Conservation (phyloP, 1,284 basidiomycete genomes). For the Meira miltonrushii region DNA sequence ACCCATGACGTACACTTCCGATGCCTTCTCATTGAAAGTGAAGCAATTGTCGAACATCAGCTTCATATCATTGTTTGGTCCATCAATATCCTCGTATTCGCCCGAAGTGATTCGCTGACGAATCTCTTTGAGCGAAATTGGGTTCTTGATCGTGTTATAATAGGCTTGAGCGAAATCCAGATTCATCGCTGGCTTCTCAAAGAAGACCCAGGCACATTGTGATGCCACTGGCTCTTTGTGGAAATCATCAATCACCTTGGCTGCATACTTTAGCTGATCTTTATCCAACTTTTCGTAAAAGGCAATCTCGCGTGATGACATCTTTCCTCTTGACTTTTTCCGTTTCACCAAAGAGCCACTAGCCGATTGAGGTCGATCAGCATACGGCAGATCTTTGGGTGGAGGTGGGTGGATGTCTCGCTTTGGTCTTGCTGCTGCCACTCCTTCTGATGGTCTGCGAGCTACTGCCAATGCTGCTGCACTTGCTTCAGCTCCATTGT, state of each 20-base stretch:
- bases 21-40: conserved; percentile 81
- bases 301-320: conserved; percentile 54
- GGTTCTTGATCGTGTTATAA: conserved; percentile 84
- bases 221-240: conserved; percentile 68
- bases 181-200: conserved; percentile 80
- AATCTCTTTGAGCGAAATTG: conserved; percentile 67
- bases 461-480: conserved; percentile 27
- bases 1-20: conserved; percentile 67
- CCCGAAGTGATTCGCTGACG: conserved; percentile 68
- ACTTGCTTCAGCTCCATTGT: conserved; percentile 56
- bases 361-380: conserved; percentile 57
- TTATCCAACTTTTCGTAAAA: conserved; percentile 64
- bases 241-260: conserved; percentile 72
- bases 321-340: conserved; percentile 23
- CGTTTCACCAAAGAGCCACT: conserved; percentile 16
- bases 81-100: conserved; percentile 69
- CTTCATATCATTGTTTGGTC: conserved; percentile 85
- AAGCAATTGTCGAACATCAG: conserved; percentile 91
- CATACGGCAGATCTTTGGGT: conserved; percentile 81
- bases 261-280: conserved; percentile 80
- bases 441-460: conserved; percentile 60
- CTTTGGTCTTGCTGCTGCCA: conserved; percentile 71
- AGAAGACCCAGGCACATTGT: conserved; percentile 74
- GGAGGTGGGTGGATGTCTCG: conserved; percentile 94
- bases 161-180: conserved; percentile 73